phyloP scores from a whole-genome alignment of 2,329 filamentous ascomycete species.

The Geosmithia flava region DNA sequence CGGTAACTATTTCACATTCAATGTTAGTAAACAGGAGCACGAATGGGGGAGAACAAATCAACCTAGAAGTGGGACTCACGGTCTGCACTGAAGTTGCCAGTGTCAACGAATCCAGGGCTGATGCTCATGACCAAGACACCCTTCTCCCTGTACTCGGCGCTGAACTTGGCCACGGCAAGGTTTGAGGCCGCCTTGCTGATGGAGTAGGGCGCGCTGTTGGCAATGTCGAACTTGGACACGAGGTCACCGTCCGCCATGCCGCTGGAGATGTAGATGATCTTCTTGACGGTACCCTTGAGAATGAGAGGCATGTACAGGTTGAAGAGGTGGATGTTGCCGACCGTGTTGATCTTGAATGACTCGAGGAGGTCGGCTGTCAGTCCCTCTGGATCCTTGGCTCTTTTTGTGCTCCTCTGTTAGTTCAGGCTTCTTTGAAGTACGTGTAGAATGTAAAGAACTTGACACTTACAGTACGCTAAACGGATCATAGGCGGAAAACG shows the following conservation, averaged over 20 bases:
- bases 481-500: neutral
- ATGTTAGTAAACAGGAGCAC: neutral
- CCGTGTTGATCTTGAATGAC: constrained; percentile 31
- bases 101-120: constrained; percentile 4
- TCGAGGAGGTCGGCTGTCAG: constrained; percentile 2
- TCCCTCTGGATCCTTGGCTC: neutral
- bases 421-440: too few species aligned
- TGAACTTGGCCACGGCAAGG: constrained; percentile 36
- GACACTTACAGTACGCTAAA: constrained; percentile 2
- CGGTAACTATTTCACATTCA: neutral
- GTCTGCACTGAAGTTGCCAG: neutral
- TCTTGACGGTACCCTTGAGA: constrained; percentile 33
- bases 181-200: constrained; percentile 36
- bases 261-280: constrained; percentile 34
- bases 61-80: neutral
- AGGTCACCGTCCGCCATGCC: constrained; percentile 32
- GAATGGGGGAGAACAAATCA: neutral
- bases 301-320: constrained; percentile 39
- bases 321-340: constrained; percentile 35
- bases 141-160: constrained; percentile 28
- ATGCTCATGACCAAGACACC: constrained; percentile 33
- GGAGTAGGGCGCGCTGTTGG: constrained; percentile 23
- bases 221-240: constrained; percentile 20
- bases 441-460: too few species aligned
- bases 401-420: too few species aligned